These are phyloP conservation scores for Fusarium lateritium DNA, from an alignment of 2,329 filamentous ascomycete species.

Conservation along the genomic window DNA sequence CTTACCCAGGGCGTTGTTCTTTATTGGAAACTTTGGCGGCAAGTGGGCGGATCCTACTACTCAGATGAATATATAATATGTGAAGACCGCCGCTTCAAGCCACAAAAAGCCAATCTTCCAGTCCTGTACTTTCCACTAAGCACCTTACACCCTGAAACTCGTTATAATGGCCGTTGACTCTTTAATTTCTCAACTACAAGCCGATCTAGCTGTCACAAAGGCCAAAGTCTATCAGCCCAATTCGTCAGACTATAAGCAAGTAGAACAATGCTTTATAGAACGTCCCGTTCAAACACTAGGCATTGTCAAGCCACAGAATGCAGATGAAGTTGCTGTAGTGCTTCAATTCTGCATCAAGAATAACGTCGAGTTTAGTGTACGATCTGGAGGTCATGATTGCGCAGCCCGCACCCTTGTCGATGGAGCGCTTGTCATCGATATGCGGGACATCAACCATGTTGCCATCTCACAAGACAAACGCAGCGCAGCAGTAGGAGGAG, in stretches of 20 bases:
- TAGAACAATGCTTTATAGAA: constrained; percentile 10
- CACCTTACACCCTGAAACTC: not conserved
- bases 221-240: rapidly evolving
- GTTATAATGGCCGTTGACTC: not conserved
- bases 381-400: constrained; percentile 28
- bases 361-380: constrained; percentile 5
- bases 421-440: constrained; percentile 21
- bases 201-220: not conserved
- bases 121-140: too few relatives aligned
- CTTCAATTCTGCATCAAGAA: not conserved
- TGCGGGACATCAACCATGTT: constrained; percentile 34
- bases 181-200: not conserved
- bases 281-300: constrained; percentile 11
- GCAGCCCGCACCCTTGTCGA: constrained; percentile 8
- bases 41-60: too few relatives aligned
- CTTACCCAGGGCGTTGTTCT: too few relatives aligned
- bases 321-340: not conserved
- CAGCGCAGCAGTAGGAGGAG: constrained; percentile 10
- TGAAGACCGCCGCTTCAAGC: too few relatives aligned
- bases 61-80: too few relatives aligned
- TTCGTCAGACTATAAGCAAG: constrained; percentile 36
- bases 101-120: too few relatives aligned
- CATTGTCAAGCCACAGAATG: not conserved
- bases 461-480: not conserved
- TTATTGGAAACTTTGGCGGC: too few relatives aligned